Percentiles rank a stretch among this genome's conserved stretches.
Evolutionary conservation across 2,329 filamentous ascomycete species (phyloP).

Genomic region (Fusarium bactridioides): DNA sequence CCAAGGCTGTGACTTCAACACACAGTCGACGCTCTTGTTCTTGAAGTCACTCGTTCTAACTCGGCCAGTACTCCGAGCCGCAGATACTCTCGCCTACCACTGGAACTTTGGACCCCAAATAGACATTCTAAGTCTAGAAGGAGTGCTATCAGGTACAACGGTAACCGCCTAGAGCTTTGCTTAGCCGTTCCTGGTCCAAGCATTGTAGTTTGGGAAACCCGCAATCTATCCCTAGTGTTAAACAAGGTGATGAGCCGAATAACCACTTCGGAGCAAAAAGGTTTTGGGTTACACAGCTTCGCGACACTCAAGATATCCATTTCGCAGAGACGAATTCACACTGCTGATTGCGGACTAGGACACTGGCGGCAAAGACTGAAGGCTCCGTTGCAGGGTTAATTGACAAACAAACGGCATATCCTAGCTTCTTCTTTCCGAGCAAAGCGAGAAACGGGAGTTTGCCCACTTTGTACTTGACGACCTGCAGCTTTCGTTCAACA

Average conservation of each 20-base stretch:
- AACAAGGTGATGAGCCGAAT: conserved; percentile 32
- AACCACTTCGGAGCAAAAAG: conserved; percentile 29
- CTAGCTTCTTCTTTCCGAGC: conserved; percentile 16
- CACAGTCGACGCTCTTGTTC: background rate
- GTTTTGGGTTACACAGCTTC: conserved; percentile 34
- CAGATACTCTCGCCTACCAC: background rate
- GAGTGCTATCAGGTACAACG: conserved; percentile 9
- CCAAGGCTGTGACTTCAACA: conserved; percentile 19
- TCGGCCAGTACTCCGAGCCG: conserved; percentile 1
- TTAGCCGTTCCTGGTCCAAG: conserved; percentile 15
- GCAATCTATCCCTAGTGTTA: conserved; percentile 27
- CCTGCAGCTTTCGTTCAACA: conserved; percentile 31
- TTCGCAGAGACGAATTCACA: conserved; percentile 24
- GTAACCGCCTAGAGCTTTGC: conserved; percentile 8
- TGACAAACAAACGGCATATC: conserved; percentile 34
- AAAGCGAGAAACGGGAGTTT: conserved; percentile 24
- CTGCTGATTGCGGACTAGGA: conserved; percentile 23
- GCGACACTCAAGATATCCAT: conserved; percentile 31
- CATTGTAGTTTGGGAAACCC: conserved; percentile 27
- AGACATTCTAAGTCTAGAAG: background rate
- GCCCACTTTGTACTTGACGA: conserved; percentile 29
- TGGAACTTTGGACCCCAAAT: conserved; percentile 3
- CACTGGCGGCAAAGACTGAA: conserved; percentile 21
- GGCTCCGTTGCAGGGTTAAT: conserved; percentile 25
- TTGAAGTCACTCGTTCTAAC: conserved; percentile 29